These are phyloP conservation scores for Davidsoniella virescens DNA, from an alignment of 2,329 filamentous ascomycete genomes.

Conservation along the genomic window DNA sequence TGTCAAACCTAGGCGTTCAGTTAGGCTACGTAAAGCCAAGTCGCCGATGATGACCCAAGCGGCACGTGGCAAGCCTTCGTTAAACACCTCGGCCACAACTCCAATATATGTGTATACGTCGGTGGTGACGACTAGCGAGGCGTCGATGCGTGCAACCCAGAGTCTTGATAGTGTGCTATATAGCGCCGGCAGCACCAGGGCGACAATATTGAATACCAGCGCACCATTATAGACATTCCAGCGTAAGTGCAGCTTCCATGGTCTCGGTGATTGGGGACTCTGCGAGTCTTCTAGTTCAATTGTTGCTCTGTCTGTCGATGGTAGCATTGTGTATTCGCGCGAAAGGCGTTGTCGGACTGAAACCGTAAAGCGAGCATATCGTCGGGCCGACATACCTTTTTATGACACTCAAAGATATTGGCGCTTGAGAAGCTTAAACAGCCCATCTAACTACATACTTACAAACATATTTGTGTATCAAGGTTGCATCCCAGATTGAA, in stretches of 20 bases:
- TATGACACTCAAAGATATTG: no score
- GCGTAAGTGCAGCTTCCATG: not conserved
- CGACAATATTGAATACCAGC: conserved; percentile 42
- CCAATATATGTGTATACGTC: conserved; percentile 51
- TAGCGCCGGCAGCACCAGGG: conserved; percentile 50
- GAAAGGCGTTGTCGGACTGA: no score
- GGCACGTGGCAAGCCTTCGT: conserved; percentile 54
- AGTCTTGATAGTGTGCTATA: conserved; percentile 53
- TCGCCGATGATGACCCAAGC: conserved; percentile 56
- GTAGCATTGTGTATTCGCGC: no score
- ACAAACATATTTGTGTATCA: no score
- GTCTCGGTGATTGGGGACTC: no score
- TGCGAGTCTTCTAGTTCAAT: no score
- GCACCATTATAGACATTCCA: conserved; percentile 34
- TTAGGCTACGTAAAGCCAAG: conserved; percentile 32
- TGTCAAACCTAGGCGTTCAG: conserved; percentile 27
- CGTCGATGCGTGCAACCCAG: conserved; percentile 54
- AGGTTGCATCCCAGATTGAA: no score
- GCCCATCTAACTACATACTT: no score
- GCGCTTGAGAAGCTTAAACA: no score
- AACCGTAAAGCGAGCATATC: no score
- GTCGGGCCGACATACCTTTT: no score
- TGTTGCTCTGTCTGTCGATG: no score
- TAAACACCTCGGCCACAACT: conserved; percentile 50
- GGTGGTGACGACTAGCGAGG: conserved; percentile 26